Evolutionary conservation across 345 rosid species (phyloP), one percentile per base, ranked within the genome.

Genomic region (Arabidopsis arenosa): DNA sequence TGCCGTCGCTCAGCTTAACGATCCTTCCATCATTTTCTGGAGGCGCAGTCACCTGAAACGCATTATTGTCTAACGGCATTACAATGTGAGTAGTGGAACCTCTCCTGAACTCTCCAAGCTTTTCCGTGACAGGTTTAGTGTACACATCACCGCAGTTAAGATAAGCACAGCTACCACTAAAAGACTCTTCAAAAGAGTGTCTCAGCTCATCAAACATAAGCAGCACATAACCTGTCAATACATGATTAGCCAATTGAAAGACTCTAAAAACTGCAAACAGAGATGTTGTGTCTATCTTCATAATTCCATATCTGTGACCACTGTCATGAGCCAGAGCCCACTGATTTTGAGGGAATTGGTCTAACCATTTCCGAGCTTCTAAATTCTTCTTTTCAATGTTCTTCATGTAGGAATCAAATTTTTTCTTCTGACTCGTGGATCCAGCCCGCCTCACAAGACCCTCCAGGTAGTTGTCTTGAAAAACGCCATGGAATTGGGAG

Each of bases 241-340:
- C 5, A 23, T 21, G 53, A 7, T 6, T 12, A 41, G 23, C 23
- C 23, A 48, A 15, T 9, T 6, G 10, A 48, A 7, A 39, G 1
- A 48, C 39, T 11, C 21, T 6, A 23, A 10, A 39, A 2, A 1
- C 1, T 9, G 7, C 6, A 63, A 44, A 62, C 18, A 60, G 4
- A 17, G 18, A 0, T 2, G 23, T 8, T 6, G 0, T n/a, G 14
- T 8, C 4, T 0, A 44, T 45, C 7, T 0, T 45, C 49, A 75
- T 18, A 10, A 33, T 13, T n/a, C 74, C 74, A 1, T 58, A 75
- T 23, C 53, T 30, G 5, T 21, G 5, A 48, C 60, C 67, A 28
- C 61, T 37, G 17, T 75, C 74, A 67, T 75, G 68, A 35, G 53
- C 67, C 5, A 57, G 6, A 5, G 60, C 54, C 79, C 67, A 75